A percentile compares a stretch with the other conserved stretches of the same genome.
Evolutionary conservation across 2,329 filamentous ascomycete genomes (phyloP).

Genomic region (Calonectria pseudoturangicola): DNA sequence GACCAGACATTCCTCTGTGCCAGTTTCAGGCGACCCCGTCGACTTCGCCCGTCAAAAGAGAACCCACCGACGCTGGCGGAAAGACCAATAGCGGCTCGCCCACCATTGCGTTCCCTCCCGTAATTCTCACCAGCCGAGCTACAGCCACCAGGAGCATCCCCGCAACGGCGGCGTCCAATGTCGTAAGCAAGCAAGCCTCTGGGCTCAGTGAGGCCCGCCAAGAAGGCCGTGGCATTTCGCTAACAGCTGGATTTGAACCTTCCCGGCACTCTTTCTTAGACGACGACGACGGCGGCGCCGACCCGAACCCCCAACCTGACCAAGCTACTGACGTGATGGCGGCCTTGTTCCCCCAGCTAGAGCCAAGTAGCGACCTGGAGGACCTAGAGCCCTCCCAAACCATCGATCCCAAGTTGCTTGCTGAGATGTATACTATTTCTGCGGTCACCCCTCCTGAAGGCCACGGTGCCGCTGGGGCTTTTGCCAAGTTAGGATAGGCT

Average conservation of each 20-base stretch:
- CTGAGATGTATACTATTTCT: slow-evolving; percentile 13
- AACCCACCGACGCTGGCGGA: neutral
- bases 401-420: slow-evolving; percentile 38
- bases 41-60: neutral
- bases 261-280: neutral
- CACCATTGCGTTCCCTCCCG: neutral
- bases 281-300: neutral
- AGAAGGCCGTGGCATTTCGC: slow-evolving; percentile 20
- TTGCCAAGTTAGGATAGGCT: neutral
- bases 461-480: slow-evolving; percentile 8
- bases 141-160: neutral
- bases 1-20: neutral
- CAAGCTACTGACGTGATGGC: slow-evolving; percentile 3
- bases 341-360: slow-evolving; percentile 5
- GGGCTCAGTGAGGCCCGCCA: neutral
- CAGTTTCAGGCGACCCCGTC: neutral
- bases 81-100: neutral
- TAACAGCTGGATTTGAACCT: slow-evolving; percentile 30
- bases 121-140: neutral
- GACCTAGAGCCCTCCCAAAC: slow-evolving; percentile 12
- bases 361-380: neutral
- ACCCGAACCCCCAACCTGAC: neutral
- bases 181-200: slow-evolving; percentile 35
- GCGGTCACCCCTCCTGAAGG: slow-evolving; percentile 8
- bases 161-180: neutral